A percentile compares a stretch with the other conserved stretches of the same genome.
phyloP scores from a whole-genome alignment of 192 early-diverging fungal genomes.

The Backusella tarrabulga region DNA sequence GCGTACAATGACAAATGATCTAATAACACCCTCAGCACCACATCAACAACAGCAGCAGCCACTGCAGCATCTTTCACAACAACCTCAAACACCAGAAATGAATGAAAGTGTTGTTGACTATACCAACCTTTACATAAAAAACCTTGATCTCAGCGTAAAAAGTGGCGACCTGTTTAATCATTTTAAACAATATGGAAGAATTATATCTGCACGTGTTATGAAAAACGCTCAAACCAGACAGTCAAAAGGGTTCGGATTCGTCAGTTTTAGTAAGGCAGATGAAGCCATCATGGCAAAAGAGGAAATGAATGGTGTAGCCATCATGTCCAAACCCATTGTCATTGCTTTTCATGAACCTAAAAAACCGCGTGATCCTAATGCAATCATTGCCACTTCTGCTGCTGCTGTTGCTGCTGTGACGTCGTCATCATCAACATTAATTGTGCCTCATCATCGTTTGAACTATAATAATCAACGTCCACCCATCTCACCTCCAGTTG shows the following conservation, averaged over 20 bases:
- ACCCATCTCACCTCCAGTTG: not conserved
- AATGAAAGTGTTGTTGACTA: conserved; percentile 32
- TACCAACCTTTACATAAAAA: conserved; percentile 96
- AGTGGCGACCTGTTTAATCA: conserved; percentile 92
- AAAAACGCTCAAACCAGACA: conserved; percentile 61
- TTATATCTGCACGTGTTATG: conserved; percentile 91
- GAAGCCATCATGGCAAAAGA: conserved; percentile 88
- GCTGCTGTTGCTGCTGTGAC: not conserved
- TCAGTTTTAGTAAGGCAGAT: conserved; percentile 88
- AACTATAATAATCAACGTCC: not conserved
- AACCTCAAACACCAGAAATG: not conserved
- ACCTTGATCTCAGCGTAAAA: conserved; percentile 88
- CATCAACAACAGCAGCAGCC: conserved; percentile 8
- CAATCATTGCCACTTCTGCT: not conserved
- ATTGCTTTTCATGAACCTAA: conserved; percentile 93
- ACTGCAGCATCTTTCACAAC: not conserved
- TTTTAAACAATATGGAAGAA: conserved; percentile 84
- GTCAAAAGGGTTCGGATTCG: conserved; percentile 91
- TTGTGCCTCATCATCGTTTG: not conserved
- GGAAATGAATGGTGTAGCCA: conserved; percentile 86
- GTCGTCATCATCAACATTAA: not conserved
- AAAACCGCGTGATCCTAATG: conserved; percentile 60
- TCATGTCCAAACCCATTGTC: conserved; percentile 83
- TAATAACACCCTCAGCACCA: not conserved
- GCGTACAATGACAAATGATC: not conserved